Evolutionary conservation across 2,329 filamentous ascomycete genomes (phyloP).

Genomic region (Fusarium musae): DNA sequence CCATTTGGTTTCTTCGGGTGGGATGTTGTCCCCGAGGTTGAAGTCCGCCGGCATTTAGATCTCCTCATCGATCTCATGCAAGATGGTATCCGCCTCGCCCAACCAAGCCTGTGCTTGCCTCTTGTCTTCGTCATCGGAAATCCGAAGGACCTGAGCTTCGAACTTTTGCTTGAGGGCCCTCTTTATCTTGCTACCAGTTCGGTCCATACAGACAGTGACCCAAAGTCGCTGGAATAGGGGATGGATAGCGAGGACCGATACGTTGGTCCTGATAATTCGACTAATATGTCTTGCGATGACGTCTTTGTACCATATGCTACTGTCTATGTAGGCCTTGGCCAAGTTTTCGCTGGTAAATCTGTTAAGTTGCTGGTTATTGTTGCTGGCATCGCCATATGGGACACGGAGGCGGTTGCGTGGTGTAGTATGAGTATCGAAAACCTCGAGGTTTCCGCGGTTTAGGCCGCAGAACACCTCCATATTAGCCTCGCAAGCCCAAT

Average conservation of each 20-base stretch:
- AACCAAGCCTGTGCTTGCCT: background rate
- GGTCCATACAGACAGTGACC: background rate
- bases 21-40: too few relatives aligned
- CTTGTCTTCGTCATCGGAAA: background rate
- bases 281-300: background rate
- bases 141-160: too few relatives aligned
- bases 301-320: background rate
- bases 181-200: background rate
- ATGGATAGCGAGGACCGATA: background rate
- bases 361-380: background rate
- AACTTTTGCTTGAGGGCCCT: background rate
- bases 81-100: background rate
- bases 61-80: background rate
- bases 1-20: too few relatives aligned
- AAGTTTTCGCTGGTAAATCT: background rate
- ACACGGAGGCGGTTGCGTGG: background rate
- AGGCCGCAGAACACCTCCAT: background rate
- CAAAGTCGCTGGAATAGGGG: background rate
- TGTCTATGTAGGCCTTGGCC: background rate
- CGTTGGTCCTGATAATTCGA: background rate
- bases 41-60: too few relatives aligned
- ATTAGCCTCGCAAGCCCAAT: background rate
- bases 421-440: too few relatives aligned
- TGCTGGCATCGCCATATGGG: background rate
- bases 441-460: background rate